Conservation (phyloP, 1,284 basidiomycete genomes). For the Ustilago curta region DNA sequence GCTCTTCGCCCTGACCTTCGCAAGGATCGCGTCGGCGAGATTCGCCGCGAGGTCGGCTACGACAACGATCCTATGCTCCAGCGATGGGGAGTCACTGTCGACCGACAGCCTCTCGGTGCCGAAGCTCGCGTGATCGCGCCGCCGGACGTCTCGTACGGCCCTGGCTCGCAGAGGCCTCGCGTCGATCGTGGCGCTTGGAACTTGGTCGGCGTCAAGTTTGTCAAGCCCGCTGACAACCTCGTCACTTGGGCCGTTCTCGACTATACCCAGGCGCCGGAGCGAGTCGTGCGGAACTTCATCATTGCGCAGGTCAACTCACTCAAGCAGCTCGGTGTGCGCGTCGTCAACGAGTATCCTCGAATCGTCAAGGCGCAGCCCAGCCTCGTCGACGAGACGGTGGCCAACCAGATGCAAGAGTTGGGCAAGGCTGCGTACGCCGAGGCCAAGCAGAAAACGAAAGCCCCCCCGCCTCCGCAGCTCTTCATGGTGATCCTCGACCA, state of each 20-base stretch:
- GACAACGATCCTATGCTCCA: conserved; percentile 41
- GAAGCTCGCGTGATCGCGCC: conserved; percentile 69
- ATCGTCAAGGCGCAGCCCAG: conserved; percentile 13
- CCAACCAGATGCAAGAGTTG: conserved; percentile 19
- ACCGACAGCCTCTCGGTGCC: conserved; percentile 62
- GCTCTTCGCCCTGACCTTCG: conserved; percentile 39
- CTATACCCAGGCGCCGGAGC: conserved; percentile 26
- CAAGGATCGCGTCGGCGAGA: conserved; percentile 37
- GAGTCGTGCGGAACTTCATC: conserved; percentile 25
- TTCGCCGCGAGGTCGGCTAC: conserved; percentile 48
- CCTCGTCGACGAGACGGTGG: background rate
- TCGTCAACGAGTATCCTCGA: conserved; percentile 18
- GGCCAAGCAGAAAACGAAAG: conserved; percentile 14
- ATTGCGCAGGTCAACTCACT: conserved; percentile 19
- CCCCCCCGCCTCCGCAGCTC: conserved; percentile 49
- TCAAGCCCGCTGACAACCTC: conserved; percentile 28
- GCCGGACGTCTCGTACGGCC: conserved; percentile 56
- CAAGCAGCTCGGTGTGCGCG: conserved; percentile 33
- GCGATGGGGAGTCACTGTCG: conserved; percentile 71
- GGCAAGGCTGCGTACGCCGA: conserved; percentile 22
- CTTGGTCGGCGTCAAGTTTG: conserved; percentile 42
- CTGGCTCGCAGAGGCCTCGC: conserved; percentile 66
- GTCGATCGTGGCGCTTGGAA: conserved; percentile 63
- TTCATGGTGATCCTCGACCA: conserved; percentile 52
- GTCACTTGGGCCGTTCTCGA: conserved; percentile 53